phyloP scores from a whole-genome alignment of 2,329 filamentous ascomycete species.

The Pestalotiopsis sp. region DNA sequence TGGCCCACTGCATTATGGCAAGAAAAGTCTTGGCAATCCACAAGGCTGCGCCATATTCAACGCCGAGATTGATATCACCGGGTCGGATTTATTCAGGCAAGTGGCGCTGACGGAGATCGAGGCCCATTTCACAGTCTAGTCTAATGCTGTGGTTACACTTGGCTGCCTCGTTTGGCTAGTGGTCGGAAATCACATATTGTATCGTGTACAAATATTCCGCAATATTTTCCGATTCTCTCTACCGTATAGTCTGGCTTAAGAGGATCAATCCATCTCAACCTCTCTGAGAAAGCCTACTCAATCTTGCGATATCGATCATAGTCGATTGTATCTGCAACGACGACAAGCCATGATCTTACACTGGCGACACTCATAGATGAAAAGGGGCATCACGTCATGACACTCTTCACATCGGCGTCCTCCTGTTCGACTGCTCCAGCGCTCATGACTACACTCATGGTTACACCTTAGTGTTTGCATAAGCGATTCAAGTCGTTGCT shows the following conservation, averaged over 20 bases:
- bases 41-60: background rate
- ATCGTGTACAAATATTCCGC: no score
- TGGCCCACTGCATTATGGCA: background rate
- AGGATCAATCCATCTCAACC: no score
- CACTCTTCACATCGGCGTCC: conserved; percentile 25
- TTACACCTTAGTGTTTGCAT: conserved; percentile 32
- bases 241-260: no score
- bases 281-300: no score
- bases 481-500: conserved; percentile 23
- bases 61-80: background rate
- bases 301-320: conserved; percentile 25
- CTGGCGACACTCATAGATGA: conserved; percentile 49
- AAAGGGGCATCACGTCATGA: conserved; percentile 34
- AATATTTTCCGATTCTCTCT: no score
- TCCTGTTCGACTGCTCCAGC: conserved; percentile 34
- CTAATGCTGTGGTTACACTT: no score
- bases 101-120: no score
- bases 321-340: conserved; percentile 48
- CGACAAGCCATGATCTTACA: conserved; percentile 50
- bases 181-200: no score
- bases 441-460: conserved; percentile 42
- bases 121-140: background rate
- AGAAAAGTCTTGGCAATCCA: background rate
- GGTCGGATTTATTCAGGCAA: no score
- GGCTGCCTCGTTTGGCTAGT: no score